Evolutionary conservation across 352 stramenopile species (phyloP).

Genomic region (Phytophthora pinifolia): DNA sequence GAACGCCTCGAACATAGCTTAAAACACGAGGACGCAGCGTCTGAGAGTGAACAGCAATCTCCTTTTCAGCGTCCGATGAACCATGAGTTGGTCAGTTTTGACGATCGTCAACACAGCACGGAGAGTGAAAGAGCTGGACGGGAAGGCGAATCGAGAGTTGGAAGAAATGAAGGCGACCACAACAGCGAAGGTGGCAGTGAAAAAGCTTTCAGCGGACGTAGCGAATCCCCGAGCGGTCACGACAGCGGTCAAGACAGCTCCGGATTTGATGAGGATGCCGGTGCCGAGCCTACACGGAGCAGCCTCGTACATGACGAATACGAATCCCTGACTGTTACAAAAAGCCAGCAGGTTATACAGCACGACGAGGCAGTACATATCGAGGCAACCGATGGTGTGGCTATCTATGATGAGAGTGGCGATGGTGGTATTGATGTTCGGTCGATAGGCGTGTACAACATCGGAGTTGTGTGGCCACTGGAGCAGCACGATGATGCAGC

Average conservation of each 20-base stretch:
- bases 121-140: not conserved
- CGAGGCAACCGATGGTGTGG: not conserved
- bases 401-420: conserved; percentile 12
- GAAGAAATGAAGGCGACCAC: not conserved
- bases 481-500: conserved; percentile 2
- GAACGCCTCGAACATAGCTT: not conserved
- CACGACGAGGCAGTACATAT: conserved; percentile 3
- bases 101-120: not conserved
- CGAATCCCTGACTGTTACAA: not conserved
- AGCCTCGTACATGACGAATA: not conserved
- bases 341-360: conserved; percentile 3
- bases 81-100: not conserved
- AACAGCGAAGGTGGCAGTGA: not conserved
- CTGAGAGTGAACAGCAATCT: not conserved
- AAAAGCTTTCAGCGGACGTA: not conserved
- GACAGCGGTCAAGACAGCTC: too few species aligned
- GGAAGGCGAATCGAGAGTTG: not conserved
- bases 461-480: conserved; percentile 43
- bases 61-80: not conserved
- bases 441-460: conserved; percentile 56
- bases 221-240: conserved; percentile 3
- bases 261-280: not conserved
- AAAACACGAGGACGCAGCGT: not conserved
- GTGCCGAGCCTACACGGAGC: not conserved
- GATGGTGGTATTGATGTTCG: conserved; percentile 38